Percentiles rank a stretch among this genome's conserved stretches.
Conservation (phyloP, 805 yeast genomes). For the Cyberlindnera samutprakarnensis region DNA sequence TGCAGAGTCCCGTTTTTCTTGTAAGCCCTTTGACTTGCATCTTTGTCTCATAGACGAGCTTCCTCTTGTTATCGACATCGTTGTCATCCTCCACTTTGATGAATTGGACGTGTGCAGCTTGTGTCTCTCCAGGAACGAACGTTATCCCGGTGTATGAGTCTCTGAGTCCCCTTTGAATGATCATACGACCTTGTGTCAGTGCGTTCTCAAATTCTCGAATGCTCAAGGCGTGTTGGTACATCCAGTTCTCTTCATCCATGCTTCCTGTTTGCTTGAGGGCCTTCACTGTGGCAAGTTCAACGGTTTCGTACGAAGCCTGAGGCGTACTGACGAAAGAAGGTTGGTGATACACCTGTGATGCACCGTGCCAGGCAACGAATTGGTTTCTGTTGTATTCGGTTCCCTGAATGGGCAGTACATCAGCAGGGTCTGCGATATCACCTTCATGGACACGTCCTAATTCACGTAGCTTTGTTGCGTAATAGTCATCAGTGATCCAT, state of each 20-base stretch:
- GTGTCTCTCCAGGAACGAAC: constrained; percentile 69
- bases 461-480: constrained; percentile 46
- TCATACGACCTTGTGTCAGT: constrained; percentile 49
- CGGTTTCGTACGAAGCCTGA: constrained; percentile 15
- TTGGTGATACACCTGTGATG: constrained; percentile 32
- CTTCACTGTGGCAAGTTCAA: constrained; percentile 19
- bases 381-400: constrained; percentile 38
- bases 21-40: constrained; percentile 38
- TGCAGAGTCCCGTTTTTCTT: constrained; percentile 56
- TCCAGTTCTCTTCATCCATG: constrained; percentile 69
- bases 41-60: constrained; percentile 41
- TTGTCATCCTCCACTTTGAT: constrained; percentile 21
- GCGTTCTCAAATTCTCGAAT: constrained; percentile 64
- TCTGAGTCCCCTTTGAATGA: constrained; percentile 50
- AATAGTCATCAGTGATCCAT: constrained; percentile 81
- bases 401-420: constrained; percentile 35
- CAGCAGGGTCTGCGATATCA: constrained; percentile 63
- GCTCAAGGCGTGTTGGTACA: constrained; percentile 76
- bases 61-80: constrained; percentile 18
- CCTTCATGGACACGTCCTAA: constrained; percentile 64
- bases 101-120: constrained; percentile 41
- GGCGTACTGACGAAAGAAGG: constrained; percentile 3
- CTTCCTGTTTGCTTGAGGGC: constrained; percentile 12
- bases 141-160: constrained; percentile 83
- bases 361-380: constrained; percentile 48